Evolutionary conservation across 208 protist species (phyloP), one percentile per base, ranked within the genome.

Genomic region (Polymyxa betae): DNA sequence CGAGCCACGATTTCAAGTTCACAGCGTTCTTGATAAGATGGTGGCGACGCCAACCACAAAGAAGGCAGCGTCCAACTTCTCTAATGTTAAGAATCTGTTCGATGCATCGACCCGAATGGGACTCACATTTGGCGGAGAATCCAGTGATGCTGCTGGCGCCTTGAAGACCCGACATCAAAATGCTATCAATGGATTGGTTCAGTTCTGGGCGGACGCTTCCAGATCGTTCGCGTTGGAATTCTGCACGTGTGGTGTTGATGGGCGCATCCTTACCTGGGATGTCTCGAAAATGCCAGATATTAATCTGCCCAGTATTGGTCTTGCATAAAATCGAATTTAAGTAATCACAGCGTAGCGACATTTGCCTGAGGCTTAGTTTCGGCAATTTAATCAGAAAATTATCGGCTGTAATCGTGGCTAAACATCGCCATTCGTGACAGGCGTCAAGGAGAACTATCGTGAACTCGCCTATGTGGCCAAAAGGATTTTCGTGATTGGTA

Each of bases 11-110:
- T 68, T 68, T 45, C 12, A 89, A 32, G 5, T 43, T 45, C 40
- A 66, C 38, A 38, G 24, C 40, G 44, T 90, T 20, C 89, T 82
- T 35, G 72, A 90, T 64, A 64, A 90, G 89, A 90, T 82, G 54
- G 32, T 45, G 1, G 68, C 35, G 16, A 90, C 68, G 60, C 68
- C 40, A 40, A 40, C 5, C 10, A 89, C 89, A 35, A 64, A 77
- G 20, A 82, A 82, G n/a, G 72, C 87, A 5, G 49, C 38, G 24
- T 68, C 43, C 35, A 89, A 29, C 87, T 68, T 89, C 43, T 89
- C 43, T 10, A 89, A 49, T 46, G 45, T 24, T 20, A 1, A 38
- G 68, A 89, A 68, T 24, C 87, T 66, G 43, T 66, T 89, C 45
- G 87, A 89, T 43, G 45, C 87, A 24, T 89, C 49, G 10, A 35